A percentile compares a stretch with the other conserved stretches of the same genome.
Evolutionary conservation across 1,284 basidiomycete species (phyloP).

Genomic region (Cutaneotrichosporon cavernicola): DNA sequence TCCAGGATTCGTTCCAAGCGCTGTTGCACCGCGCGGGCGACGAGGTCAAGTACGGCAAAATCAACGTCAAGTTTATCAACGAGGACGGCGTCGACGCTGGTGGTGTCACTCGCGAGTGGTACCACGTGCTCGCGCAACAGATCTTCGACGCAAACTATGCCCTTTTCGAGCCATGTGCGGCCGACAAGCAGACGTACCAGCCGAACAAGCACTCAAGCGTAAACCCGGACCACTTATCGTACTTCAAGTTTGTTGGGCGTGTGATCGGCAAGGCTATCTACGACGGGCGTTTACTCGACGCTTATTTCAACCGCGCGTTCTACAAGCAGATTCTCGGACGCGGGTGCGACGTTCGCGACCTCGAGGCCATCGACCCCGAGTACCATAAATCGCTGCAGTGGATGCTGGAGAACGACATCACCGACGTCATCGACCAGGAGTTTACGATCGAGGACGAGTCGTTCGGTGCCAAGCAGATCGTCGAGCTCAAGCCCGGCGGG

Average conservation of each 20-base stretch:
- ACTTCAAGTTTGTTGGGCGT: conserved; percentile 98
- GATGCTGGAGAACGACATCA: conserved; percentile 55
- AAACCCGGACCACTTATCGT: conserved; percentile 82
- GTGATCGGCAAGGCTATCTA: conserved; percentile 91
- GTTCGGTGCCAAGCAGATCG: conserved; percentile 84
- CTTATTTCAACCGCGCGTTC: conserved; percentile 93
- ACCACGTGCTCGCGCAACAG: conserved; percentile 93
- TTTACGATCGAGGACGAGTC: conserved; percentile 58
- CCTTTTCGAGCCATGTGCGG: conserved; percentile 94
- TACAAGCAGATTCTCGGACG: conserved; percentile 91
- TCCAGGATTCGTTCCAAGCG: conserved; percentile 94
- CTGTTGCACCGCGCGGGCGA: conserved; percentile 88
- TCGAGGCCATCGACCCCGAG: conserved; percentile 95
- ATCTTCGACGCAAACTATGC: conserved; percentile 99
- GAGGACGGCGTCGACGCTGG: conserved; percentile 99
- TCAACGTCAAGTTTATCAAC: conserved; percentile 93
- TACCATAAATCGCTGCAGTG: conserved; percentile 57
- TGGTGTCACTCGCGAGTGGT: conserved; percentile 98
- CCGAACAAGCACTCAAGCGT: conserved; percentile 89
- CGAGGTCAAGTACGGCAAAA: conserved; percentile 96
- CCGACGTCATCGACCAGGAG: conserved; percentile 53
- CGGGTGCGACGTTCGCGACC: conserved; percentile 85
- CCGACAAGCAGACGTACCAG: conserved; percentile 90
- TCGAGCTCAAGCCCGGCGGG: conserved; percentile 81
- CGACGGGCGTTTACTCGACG: conserved; percentile 92